phyloP scores from a whole-genome alignment of 1,284 basidiomycete genomes.

The Xerocomus minutiporus region DNA sequence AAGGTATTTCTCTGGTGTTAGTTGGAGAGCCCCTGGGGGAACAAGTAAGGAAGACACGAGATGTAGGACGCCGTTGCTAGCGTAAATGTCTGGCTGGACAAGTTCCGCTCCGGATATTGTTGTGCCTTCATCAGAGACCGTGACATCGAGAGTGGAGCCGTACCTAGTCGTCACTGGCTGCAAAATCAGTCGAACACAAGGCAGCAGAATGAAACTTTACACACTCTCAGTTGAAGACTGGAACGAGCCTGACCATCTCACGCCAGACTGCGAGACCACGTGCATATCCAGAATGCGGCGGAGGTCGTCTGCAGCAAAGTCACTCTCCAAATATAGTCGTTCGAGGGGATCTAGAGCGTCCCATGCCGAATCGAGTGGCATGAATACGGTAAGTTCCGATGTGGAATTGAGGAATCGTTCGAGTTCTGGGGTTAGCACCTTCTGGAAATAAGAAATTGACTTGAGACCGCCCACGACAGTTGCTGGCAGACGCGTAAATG shows the following conservation, averaged over 20 bases:
- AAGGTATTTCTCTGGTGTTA: constrained; percentile 92
- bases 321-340: constrained; percentile 80
- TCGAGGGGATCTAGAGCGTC: constrained; percentile 61
- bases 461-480: constrained; percentile 51
- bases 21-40: constrained; percentile 68
- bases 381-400: constrained; percentile 83
- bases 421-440: constrained; percentile 58
- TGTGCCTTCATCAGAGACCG: constrained; percentile 49
- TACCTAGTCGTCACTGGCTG: constrained; percentile 64
- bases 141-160: constrained; percentile 62
- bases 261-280: constrained; percentile 52
- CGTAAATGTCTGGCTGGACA: constrained; percentile 76
- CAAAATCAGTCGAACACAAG: constrained; percentile 15
- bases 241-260: constrained; percentile 65
- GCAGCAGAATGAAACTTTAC: constrained; percentile 25
- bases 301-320: constrained; percentile 77
- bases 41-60: constrained; percentile 81
- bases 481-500: constrained; percentile 12
- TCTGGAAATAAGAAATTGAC: constrained; percentile 66
- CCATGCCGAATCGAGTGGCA: constrained; percentile 84
- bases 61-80: constrained; percentile 94
- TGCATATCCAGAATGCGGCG: constrained; percentile 76
- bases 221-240: constrained; percentile 50
- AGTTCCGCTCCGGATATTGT: constrained; percentile 65
- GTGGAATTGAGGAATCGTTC: constrained; percentile 53